Percentiles rank a stretch among this genome's conserved stretches.
Conservation (phyloP, 2,329 filamentous ascomycete species). For the Fusarium abutilonis region DNA sequence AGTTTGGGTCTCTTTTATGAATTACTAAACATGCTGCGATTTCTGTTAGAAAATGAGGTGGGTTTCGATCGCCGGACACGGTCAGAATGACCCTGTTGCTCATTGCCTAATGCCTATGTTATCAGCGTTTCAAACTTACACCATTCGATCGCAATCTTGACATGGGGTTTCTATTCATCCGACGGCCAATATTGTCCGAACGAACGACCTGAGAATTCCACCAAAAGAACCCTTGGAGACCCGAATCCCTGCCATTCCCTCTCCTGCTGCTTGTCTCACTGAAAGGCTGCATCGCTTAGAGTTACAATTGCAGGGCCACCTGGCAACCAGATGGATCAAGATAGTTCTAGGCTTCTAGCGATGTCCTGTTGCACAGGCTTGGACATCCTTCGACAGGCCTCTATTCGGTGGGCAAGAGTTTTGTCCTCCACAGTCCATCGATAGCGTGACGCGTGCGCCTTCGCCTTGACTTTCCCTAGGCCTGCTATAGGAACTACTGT, state of each 20-base stretch:
- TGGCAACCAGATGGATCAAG: conserved; percentile 3
- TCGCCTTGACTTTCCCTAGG: neutral
- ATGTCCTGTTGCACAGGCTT: neutral
- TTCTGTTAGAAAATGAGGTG: conserved; percentile 2
- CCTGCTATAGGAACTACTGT: neutral
- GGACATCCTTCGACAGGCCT: conserved; percentile 12
- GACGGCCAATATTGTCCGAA: conserved; percentile 14
- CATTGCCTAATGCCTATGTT: neutral
- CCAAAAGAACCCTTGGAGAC: conserved; percentile 30
- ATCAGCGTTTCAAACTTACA: neutral
- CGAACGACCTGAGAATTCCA: conserved; percentile 16
- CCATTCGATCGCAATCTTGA: conserved; percentile 8
- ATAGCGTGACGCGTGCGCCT: conserved; percentile 34
- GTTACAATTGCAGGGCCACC: conserved; percentile 2
- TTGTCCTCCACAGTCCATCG: conserved; percentile 13
- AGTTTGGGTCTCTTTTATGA: conserved; percentile 3
- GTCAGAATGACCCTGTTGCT: conserved; percentile 9
- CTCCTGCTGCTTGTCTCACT: conserved; percentile 35
- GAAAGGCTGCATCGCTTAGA: conserved; percentile 2
- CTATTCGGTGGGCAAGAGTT: conserved; percentile 15
- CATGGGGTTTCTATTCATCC: conserved; percentile 17
- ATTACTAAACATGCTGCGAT: conserved; percentile 15
- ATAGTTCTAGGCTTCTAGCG: neutral
- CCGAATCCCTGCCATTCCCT: conserved; percentile 9
- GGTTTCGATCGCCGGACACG: conserved; percentile 15